Base-by-base conservation (phyloP, 306 rosid species). In the Cucumis melo region DNA sequence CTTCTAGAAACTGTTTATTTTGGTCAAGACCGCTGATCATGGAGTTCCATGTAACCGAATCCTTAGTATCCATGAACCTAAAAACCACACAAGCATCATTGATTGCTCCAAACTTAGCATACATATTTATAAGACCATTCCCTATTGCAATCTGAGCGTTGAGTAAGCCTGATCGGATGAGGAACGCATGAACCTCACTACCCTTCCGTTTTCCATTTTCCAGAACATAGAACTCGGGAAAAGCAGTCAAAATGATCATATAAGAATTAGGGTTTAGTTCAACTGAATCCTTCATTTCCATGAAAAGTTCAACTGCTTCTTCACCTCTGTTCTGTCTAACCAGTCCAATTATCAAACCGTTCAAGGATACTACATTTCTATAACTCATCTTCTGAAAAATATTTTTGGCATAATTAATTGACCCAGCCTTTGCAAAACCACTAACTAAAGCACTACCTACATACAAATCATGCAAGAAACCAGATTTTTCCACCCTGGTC, bases 401-500 rank as follows among this genome's bases (percentile, higher is more conserved):
- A 76, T 83, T 70, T 73, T 85, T 87, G 60, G 98, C 91, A 75
- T 73, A 79, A 77, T 80, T 80, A 64, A 78, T 81, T 29, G 82
- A 84, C 57, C 97, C 97, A 64, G 78, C 80, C 80, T 86, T 87
- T 1, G 97, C 90, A 86, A 89, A 88, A 10, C 97, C 96, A 74
- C 90, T 93, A 46, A 91, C 91, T 71, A 93, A 81, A 68, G 98
- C 97, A 87, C 97, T 93, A 46, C 96, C 97, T 6, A 91, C 97
- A 72, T 89, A 93, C 63, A 93, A 76, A 85, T 87, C 93, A 75
- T 76, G 85, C 27, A 80, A 76, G 58, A 79, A 81, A 75, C 98
- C 95, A 15, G 91, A 84, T 81, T 88, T 93, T 34, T 78, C 85
- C 53, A 91, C 87, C 81, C 85, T 81, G 27, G 83, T 41, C 61